Evolutionary conservation across 495 filamentous ascomycete species (phyloP), one percentile per base, ranked within the genome.

Genomic region (Penicillium canariense): DNA sequence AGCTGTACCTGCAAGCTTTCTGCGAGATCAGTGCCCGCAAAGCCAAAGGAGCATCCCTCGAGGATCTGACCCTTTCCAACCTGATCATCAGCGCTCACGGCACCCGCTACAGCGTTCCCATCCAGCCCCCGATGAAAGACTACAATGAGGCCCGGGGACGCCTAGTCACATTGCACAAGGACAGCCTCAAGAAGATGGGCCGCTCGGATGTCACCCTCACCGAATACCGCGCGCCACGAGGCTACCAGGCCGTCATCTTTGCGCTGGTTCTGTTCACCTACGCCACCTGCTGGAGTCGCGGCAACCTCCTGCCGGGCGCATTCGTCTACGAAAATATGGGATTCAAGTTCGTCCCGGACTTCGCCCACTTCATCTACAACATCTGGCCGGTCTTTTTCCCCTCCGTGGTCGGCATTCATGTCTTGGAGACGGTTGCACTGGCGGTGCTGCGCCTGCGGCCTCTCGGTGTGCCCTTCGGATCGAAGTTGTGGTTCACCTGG

Each of bases 121-220:
- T 91, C 50, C 65, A 77, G 9, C 88, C 87, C 4, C 81, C 85
- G 0, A 76, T 91, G 78, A 68, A 69, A 32, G 73, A 74, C 23
- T 77, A 80, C 69, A 68, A 71, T 18, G 87, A 91, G 42, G 71
- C 86, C 0, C 81, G 89, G 28, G 65, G 77, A 36, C 80, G 85
- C 31, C 68, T 90, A 26, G 81, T 90, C 54, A 80, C 81, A 12
- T 85, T 94, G 83, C 85, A 88, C 66, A 65, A 78, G 39, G 79
- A 83, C 4, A 79, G 82, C 14, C 67, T 82, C 4, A 48, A 67
- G 15, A 76, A 63, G 0, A 77, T 91, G 0, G 76, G 77, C 9
- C 70, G 80, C 39, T 83, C 77, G 51, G 74, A 79, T 23, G 76
- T 85, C 48, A 75, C 68, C 0, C 72, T 89, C 39, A 84, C 72